phyloP scores from a whole-genome alignment of 1,284 basidiomycete species.

The Irpex rosettiformis region DNA sequence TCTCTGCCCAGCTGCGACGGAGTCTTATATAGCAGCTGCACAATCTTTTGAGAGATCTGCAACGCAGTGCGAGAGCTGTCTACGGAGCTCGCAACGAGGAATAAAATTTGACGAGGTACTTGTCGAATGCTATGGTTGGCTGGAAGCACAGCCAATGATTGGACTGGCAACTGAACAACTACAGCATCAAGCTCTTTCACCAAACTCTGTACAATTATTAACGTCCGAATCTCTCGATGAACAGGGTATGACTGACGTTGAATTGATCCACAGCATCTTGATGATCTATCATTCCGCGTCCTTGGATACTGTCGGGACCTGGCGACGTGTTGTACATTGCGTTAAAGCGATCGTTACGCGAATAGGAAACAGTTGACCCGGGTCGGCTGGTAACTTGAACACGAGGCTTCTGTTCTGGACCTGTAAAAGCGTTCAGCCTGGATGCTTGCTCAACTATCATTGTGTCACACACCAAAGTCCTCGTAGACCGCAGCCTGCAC shows the following conservation, averaged over 20 bases:
- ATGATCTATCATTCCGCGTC: constrained; percentile 46
- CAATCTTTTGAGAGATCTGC: constrained; percentile 92
- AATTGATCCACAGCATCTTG: constrained; percentile 79
- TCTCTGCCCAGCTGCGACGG: constrained; percentile 81
- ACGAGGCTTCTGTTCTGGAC: constrained; percentile 49
- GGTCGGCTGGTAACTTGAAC: constrained; percentile 51
- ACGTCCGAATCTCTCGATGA: not conserved
- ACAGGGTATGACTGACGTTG: constrained; percentile 39
- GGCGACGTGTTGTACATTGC: constrained; percentile 52
- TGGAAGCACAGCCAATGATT: constrained; percentile 68
- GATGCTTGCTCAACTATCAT: not conserved
- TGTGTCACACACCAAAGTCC: constrained; percentile 70
- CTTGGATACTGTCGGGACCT: constrained; percentile 36
- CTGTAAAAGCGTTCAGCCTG: not conserved
- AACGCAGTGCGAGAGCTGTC: constrained; percentile 87
- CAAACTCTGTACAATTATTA: constrained; percentile 30
- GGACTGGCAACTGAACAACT: constrained; percentile 64
- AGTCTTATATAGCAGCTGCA: constrained; percentile 87
- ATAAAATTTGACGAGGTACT: constrained; percentile 79
- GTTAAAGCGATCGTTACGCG: constrained; percentile 40
- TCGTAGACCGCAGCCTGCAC: constrained; percentile 92
- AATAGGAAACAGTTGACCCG: constrained; percentile 57
- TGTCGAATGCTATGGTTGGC: constrained; percentile 84
- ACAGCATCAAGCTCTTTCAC: constrained; percentile 80
- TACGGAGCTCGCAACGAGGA: constrained; percentile 73